phyloP scores from a whole-genome alignment of 164 flowering plant species.

The Amborella trichopoda region DNA sequence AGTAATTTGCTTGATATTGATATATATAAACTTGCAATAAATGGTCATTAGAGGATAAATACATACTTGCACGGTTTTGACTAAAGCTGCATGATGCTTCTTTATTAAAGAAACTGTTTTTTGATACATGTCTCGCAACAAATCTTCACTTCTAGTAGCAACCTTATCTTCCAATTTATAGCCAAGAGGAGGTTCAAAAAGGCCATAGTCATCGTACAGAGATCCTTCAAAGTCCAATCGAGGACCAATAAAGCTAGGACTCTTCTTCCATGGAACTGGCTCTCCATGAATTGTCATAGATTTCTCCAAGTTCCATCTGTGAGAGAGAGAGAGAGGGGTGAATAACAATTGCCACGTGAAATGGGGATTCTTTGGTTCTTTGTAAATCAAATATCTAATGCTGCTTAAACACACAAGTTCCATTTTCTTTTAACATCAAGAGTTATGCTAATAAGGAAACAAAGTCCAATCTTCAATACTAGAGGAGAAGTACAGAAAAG shows the following conservation, averaged over 20 bases:
- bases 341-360: too few relatives aligned
- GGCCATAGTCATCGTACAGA: conserved; percentile 60
- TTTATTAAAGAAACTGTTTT: conserved; percentile 49
- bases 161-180: conserved; percentile 71
- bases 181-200: conserved; percentile 71
- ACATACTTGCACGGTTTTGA: conserved; percentile 83
- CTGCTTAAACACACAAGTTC: too few relatives aligned
- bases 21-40: too few relatives aligned
- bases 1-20: too few relatives aligned
- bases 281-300: conserved; percentile 91
- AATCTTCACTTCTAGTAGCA: conserved; percentile 60
- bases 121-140: conserved; percentile 40
- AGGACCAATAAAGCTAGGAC: conserved; percentile 63
- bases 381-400: too few relatives aligned
- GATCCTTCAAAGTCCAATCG: conserved; percentile 90
- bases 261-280: conserved; percentile 85
- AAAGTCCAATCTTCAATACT: background rate
- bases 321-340: background rate
- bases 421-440: too few relatives aligned
- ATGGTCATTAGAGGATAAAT: too few relatives aligned
- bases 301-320: conserved; percentile 90
- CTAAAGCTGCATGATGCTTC: conserved; percentile 68
- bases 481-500: background rate
- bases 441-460: too few relatives aligned
- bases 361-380: too few relatives aligned